Base-by-base conservation (phyloP, 2,329 filamentous ascomycete genomes). In the Aspergillus thermomutatus region DNA sequence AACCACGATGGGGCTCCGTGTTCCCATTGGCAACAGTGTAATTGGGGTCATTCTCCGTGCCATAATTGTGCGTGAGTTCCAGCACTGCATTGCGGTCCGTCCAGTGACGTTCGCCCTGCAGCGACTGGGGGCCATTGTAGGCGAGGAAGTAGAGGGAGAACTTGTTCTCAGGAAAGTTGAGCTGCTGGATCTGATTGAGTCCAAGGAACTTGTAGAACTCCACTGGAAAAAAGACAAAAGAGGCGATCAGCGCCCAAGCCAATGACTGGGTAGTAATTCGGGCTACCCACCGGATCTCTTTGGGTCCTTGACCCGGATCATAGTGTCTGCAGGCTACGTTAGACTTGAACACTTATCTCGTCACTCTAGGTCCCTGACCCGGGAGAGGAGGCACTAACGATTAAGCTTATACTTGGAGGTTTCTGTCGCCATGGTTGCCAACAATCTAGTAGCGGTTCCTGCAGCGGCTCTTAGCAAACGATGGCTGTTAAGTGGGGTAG, bases 111-210 rank as follows among this genome's bases (percentile, higher is more conserved):
- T 87, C 89, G 56, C 83, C 80, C 9, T 90, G 94, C n/a, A 85
- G 78, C 14, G 93, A 89, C 40, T 83, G 80, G 9, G 91, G 85
- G 31, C 85, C 84, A 72, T 96, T 88, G 77, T 95, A 97, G 58
- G 88, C 92, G 58, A 99, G 82, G 79, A 97, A 97, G 81, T 97
- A 97, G 27, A 97, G 85, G 68, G 94, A 91, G 75, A 97, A 97
- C 71, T 95, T 96, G 75, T 85, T 86, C 58, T 96, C 92, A 14
- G 92, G 89, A 70, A 91, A 90, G 60, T 88, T 80, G 49, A 94
- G 81, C 77, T 92, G 90, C 69, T 90, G 86, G 74, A 97, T 83
- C 60, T 92, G 77, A 70, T 82, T 92, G 83, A 97, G 87, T 66
- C 94, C 94, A 19, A 99, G 84, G 74, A 91, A 90, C 72, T 96